Conservation (phyloP, 73 alveolate genomes). For the Paramecium sonneborni region DNA sequence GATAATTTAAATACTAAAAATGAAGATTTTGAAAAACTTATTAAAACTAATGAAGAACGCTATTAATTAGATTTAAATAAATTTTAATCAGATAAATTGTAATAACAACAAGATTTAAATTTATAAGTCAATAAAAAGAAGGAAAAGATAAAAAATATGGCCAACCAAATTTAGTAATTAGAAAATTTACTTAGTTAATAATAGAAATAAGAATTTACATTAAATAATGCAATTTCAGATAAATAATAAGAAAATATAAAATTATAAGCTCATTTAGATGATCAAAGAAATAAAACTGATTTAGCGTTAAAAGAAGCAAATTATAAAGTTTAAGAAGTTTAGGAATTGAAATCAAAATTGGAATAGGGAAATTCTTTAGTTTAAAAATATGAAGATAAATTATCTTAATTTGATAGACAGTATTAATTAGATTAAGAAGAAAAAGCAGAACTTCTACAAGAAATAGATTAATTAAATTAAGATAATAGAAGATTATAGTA, state of each 20-base stretch:
- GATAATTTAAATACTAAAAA: neutral
- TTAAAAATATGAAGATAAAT: neutral
- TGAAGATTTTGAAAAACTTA: neutral
- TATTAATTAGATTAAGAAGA: conserved; percentile 23
- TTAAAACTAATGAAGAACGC: neutral
- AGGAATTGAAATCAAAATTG: neutral
- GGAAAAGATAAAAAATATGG: neutral
- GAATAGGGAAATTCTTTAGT: neutral
- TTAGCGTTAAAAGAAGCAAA: conserved; percentile 30
- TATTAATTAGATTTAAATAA: neutral
- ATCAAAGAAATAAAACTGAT: conserved; percentile 34
- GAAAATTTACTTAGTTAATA: neutral
- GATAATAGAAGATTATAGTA: neutral
- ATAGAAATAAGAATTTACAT: neutral
- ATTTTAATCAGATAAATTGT: neutral
- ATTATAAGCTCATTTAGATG: neutral
- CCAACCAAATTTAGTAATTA: neutral
- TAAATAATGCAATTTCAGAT: neutral
- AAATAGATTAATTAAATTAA: neutral
- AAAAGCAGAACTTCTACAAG: neutral
- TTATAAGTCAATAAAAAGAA: neutral
- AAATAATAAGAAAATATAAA: neutral
- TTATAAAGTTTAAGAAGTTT: neutral
- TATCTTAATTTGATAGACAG: neutral
- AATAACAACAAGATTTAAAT: neutral